Evolutionary conservation across 1,284 basidiomycete species (phyloP).

Genomic region (Phylloporus gajari): DNA sequence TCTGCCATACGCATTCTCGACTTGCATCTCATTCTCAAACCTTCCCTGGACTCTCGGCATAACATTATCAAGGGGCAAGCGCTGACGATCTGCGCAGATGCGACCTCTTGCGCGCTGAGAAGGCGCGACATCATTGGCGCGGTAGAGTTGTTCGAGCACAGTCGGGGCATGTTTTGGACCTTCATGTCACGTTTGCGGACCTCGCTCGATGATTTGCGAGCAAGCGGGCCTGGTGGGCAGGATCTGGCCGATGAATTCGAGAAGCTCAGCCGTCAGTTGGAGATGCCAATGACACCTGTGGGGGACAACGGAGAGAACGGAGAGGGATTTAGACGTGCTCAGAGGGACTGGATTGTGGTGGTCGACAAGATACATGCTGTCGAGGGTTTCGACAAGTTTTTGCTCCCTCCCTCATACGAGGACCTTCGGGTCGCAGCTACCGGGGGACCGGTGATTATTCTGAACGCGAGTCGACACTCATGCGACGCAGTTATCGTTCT

Average conservation of each 20-base stretch:
- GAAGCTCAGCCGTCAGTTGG: conserved; percentile 32
- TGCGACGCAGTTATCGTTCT: too few species aligned
- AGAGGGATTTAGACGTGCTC: conserved; percentile 30
- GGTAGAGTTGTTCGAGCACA: conserved; percentile 36
- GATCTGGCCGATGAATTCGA: conserved; percentile 35
- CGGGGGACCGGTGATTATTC: too few species aligned
- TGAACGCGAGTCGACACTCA: too few species aligned
- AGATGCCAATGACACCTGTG: conserved; percentile 17
- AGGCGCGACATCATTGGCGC: conserved; percentile 19
- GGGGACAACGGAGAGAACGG: conserved; percentile 15
- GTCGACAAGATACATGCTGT: conserved; percentile 37
- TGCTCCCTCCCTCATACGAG: too few species aligned
- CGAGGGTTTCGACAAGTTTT: too few species aligned
- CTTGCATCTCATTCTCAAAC: too few species aligned
- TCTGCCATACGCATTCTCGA: conserved; percentile 1
- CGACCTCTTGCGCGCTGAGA: conserved; percentile 33
- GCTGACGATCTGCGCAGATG: too few species aligned
- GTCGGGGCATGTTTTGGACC: conserved; percentile 31
- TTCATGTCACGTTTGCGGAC: conserved; percentile 26
- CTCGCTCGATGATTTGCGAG: conserved; percentile 25
- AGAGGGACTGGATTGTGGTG: conserved; percentile 28
- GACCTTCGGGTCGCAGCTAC: too few species aligned
- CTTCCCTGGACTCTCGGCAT: too few species aligned
- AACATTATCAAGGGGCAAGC: too few species aligned
- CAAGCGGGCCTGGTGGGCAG: conserved; percentile 14